Base-by-base conservation (phyloP, 2,329 filamentous ascomycete genomes). In the Fusarium sambucinum region DNA sequence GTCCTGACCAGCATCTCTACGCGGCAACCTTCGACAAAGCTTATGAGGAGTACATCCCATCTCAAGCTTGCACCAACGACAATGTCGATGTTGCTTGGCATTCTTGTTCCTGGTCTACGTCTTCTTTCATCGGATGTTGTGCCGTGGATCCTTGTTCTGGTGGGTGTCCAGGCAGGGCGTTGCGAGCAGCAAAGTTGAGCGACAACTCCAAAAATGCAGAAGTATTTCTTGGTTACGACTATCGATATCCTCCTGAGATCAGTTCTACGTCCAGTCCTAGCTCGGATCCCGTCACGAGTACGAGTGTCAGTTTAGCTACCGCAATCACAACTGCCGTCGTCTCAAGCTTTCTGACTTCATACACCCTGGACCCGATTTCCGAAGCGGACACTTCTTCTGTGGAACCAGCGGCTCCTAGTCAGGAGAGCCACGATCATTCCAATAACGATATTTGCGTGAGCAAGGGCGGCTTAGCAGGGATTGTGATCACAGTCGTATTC, bases 51-150 rank as follows among this genome's bases (percentile, higher is more conserved):
- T 57, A 69, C 2, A 77, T 82, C 13, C 68, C 59, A 1, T 50
- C 68, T 1, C 80, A 82, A 55, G 61, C 64, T 9, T 82, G 81
- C 47, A 41, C 68, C 41, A 70, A 67, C 9, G 59, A 69, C 7
- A 64, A 68, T 10, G 41, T 44, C 4, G 46, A 54, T 1, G 66
- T 62, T 2, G 23, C 68, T 1, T 83, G 80, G 79, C 80, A 77
- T 48, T 73, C 75, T 1, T 83, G 81, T 54, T 35, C 66, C 5
- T 45, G 50, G 2, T 70, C 70, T 7, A 61, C 29, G 0, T 74
- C 76, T 19, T 74, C 79, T 0, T 82, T 81, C 35, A 40, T 83
- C 12, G 80, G 81, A 11, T 82, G 81, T 50, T 82, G 81, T 30
- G 38, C 59, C 0, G 53, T 67, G 45, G 64, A 77, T 37, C 66